phyloP scores from a whole-genome alignment of 148 eudicot genomes.

The Dianthus caryophyllus region DNA sequence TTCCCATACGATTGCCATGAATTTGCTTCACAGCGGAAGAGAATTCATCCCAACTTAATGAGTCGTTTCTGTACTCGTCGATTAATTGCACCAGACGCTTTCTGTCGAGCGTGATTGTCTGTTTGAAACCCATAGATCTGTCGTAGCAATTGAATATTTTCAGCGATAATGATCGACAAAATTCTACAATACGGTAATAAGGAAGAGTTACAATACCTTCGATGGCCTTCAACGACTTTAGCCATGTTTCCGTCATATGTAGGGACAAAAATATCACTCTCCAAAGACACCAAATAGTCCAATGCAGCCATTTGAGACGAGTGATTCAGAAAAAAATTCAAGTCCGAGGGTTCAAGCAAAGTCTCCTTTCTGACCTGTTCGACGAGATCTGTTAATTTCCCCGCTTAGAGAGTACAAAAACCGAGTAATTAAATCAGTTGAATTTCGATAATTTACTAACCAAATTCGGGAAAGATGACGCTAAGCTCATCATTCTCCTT shows the following conservation, averaged over 20 bases:
- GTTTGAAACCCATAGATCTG: constrained; percentile 43
- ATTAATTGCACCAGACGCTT: constrained; percentile 39
- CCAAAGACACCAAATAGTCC: constrained; percentile 65
- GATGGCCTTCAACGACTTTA: constrained; percentile 77
- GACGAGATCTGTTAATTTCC: constrained; percentile 5
- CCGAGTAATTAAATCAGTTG: constrained; percentile 3
- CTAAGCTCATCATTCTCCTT: constrained; percentile 52
- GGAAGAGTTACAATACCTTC: constrained; percentile 54
- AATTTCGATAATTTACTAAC: constrained; percentile 31
- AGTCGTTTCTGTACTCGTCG: constrained; percentile 33
- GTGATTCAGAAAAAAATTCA: constrained; percentile 60
- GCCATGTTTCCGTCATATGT: constrained; percentile 88
- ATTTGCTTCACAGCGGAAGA: constrained; percentile 36
- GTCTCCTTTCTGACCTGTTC: constrained; percentile 70
- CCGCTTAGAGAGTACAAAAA: neutral
- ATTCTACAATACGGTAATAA: no score
- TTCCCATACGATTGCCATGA: constrained; percentile 49
- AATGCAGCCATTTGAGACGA: constrained; percentile 78
- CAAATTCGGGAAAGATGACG: constrained; percentile 55
- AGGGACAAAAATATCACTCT: constrained; percentile 74
- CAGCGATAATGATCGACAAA: neutral
- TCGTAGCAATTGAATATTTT: neutral
- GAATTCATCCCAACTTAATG: constrained; percentile 44
- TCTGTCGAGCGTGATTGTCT: constrained; percentile 42
- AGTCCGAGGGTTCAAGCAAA: constrained; percentile 49